These are phyloP conservation scores for Stygiomarasmius scandens DNA, from an alignment of 1,284 basidiomycete genomes.

Conservation along the genomic window DNA sequence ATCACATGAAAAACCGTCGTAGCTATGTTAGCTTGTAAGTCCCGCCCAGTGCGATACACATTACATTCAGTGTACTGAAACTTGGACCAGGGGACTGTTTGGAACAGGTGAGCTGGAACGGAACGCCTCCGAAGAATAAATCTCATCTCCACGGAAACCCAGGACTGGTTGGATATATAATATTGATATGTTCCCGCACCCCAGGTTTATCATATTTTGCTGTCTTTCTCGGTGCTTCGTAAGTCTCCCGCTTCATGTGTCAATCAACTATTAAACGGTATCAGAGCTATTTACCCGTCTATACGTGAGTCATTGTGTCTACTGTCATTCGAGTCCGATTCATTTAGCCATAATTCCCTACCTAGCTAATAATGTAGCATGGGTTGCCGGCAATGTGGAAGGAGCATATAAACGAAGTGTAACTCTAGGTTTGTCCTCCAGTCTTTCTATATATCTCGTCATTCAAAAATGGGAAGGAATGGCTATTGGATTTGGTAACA, in stretches of 20 bases:
- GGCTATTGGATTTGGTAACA: constrained; percentile 47
- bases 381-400: constrained; percentile 77
- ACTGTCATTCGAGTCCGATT: not conserved
- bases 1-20: constrained; percentile 54
- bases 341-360: not conserved
- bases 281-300: constrained; percentile 70
- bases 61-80: not conserved
- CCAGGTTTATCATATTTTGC: constrained; percentile 70
- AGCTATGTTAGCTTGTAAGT: constrained; percentile 62
- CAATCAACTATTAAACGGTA: constrained; percentile 38
- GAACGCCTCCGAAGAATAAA: not conserved
- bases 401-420: constrained; percentile 78
- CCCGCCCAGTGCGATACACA: constrained; percentile 15
- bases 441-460: constrained; percentile 39
- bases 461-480: constrained; percentile 1
- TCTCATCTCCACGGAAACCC: constrained; percentile 26
- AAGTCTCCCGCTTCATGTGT: not conserved
- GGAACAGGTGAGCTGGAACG: constrained; percentile 32
- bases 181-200: constrained; percentile 62
- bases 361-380: constrained; percentile 63
- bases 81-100: constrained; percentile 34
- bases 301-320: constrained; percentile 49
- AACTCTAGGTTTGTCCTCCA: constrained; percentile 68
- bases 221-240: constrained; percentile 67
- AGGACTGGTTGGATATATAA: constrained; percentile 64